Evolutionary conservation across 345 rosid species (phyloP), one percentile per base, ranked within the genome.

Genomic region (Salix purpurea): DNA sequence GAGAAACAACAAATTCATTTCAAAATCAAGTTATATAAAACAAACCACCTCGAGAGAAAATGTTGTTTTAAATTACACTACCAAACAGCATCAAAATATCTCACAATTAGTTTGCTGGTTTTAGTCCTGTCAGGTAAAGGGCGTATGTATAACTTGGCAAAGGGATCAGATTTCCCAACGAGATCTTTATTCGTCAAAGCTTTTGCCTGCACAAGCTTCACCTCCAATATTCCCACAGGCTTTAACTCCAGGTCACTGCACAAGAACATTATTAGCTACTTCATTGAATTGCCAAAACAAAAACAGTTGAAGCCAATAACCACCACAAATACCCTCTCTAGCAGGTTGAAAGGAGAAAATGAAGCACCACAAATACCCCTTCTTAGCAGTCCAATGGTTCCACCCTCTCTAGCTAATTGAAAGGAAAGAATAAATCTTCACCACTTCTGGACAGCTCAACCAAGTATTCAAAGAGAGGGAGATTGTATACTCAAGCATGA

Each of bases 111-210:
- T 87, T 86, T 96, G 83, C 98, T 96, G 78, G 86, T 88, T 84
- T 94, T 88, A 78, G 84, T 96, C 81, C 80, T 86, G 71, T 85
- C 87, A 62, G 91, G 97, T 75, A 96, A 67, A 83, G 99, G 99
- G 48, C 99, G 94, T 74, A 94, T 83, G 65, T 82, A 91, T 60
- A 96, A 7, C 75, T 80, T 87, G 48, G 98, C 99, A 75, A 84
- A 96, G 72, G 99, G 99, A 86, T 96, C 99, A 9, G 99, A 96
- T 87, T 94, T 96, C 73, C 99, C 99, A 67, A 96, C 86, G 14
- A 96, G 37, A 79, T 96, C 99, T 86, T 96, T 96, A 87, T 94
- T 96, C 54, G 97, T 94, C 84, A 96, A 85, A 76, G 86, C 87
- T 85, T 88, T 92, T 26, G 98, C 99, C 83, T 94, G 99, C 71